A percentile compares a stretch with the other conserved stretches of the same genome.
Conservation (phyloP, 2,329 filamentous ascomycete species). For the Beauveria caledonica region DNA sequence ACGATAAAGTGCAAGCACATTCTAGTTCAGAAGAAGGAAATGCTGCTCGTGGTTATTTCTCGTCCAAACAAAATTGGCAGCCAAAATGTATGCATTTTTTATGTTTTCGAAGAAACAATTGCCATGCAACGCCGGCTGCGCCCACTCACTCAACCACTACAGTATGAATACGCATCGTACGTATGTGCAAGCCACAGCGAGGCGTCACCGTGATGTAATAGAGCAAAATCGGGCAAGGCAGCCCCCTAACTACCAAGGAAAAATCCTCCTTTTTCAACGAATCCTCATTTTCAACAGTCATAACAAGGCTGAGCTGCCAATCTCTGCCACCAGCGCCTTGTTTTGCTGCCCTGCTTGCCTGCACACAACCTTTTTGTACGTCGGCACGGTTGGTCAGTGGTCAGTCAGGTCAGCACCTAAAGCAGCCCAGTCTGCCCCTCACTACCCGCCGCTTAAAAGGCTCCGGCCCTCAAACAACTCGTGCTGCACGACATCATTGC, state of each 20-base stretch:
- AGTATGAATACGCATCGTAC: not conserved
- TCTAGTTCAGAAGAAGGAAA: too few relatives aligned
- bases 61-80: too few relatives aligned
- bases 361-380: not conserved
- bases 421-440: not conserved
- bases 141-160: too few relatives aligned
- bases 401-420: not conserved
- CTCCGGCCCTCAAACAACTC: constrained; percentile 2
- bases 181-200: not conserved
- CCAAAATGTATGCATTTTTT: not conserved
- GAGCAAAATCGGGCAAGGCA: not conserved
- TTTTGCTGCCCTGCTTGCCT: not conserved
- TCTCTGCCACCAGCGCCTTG: constrained; percentile 1
- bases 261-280: not conserved
- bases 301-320: constrained; percentile 2
- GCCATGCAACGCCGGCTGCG: not conserved
- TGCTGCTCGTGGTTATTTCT: too few relatives aligned
- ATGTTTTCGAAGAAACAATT: not conserved
- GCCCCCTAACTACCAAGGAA: not conserved
- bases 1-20: not conserved
- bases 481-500: constrained; percentile 10
- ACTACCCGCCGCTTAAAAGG: not conserved
- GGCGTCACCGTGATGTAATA: constrained; percentile 11
- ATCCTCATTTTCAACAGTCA: not conserved
- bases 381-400: too few relatives aligned